phyloP scores from a whole-genome alignment of 768 basidiomycete genomes.

The Rhizopogon vesiculosus region DNA sequence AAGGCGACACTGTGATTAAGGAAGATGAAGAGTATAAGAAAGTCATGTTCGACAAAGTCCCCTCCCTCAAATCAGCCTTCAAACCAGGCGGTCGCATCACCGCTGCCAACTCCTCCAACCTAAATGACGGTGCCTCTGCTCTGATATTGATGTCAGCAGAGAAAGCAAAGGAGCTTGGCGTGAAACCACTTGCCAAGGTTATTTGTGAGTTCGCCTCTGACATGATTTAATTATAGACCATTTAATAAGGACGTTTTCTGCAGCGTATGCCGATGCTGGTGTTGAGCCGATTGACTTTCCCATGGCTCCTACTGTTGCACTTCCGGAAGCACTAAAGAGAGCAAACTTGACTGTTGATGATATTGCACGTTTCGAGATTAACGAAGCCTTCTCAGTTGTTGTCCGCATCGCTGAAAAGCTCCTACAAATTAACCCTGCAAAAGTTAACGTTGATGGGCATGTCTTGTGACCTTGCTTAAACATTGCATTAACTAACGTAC shows the following conservation, averaged over 20 bases:
- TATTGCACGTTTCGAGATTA: slow-evolving; percentile 91
- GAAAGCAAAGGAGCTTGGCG: slow-evolving; percentile 85
- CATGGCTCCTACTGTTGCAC: slow-evolving; percentile 84
- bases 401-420: slow-evolving; percentile 88
- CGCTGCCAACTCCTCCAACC: slow-evolving; percentile 90
- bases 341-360: slow-evolving; percentile 82
- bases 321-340: slow-evolving; percentile 83
- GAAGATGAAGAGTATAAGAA: slow-evolving; percentile 99
- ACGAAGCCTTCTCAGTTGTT: slow-evolving; percentile 97
- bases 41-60: slow-evolving; percentile 91
- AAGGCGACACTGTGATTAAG: slow-evolving; percentile 81
- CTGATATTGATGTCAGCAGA: slow-evolving; percentile 92
- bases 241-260: not conserved
- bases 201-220: slow-evolving; percentile 59
- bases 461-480: slow-evolving; percentile 17
- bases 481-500: slow-evolving; percentile 11
- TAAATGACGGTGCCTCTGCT: slow-evolving; percentile 97
- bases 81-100: slow-evolving; percentile 88
- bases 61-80: slow-evolving; percentile 85
- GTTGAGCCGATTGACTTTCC: slow-evolving; percentile 98
- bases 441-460: slow-evolving; percentile 88
- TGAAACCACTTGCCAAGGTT: slow-evolving; percentile 92
- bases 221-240: not conserved
- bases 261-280: slow-evolving; percentile 96
- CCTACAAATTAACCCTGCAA: slow-evolving; percentile 75